Conservation (phyloP, 2,329 filamentous ascomycete genomes). For the Penicillium sp. region DNA sequence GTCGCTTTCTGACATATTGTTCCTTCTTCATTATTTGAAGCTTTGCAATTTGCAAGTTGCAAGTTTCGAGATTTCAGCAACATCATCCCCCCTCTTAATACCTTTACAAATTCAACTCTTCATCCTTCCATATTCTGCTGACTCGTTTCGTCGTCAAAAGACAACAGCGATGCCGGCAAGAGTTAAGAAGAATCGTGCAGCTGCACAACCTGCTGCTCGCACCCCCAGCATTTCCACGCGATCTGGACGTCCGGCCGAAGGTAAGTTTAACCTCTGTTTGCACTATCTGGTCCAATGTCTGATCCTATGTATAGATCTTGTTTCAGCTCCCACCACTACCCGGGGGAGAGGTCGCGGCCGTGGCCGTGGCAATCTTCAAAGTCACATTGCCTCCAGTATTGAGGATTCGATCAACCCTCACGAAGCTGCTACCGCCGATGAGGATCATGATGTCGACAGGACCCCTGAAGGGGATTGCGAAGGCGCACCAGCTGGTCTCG, state of each 20-base stretch:
- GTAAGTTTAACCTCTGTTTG: constrained; percentile 18
- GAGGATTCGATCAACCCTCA: constrained; percentile 7
- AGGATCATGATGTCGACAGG: not conserved
- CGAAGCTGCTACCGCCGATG: not conserved
- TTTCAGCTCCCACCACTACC: constrained; percentile 11
- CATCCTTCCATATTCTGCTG: not conserved
- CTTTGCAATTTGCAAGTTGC: not conserved
- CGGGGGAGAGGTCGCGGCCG: constrained; percentile 17
- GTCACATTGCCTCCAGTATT: constrained; percentile 1
- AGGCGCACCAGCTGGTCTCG: constrained; percentile 1
- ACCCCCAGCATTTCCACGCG: constrained; percentile 20
- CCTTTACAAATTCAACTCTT: not conserved
- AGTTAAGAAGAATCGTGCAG: constrained; percentile 32
- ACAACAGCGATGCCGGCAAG: constrained; percentile 37
- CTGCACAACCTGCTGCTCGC: constrained; percentile 21
- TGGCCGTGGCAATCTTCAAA: constrained; percentile 13
- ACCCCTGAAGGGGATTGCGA: constrained; percentile 9
- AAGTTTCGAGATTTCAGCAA: not conserved
- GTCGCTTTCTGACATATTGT: not conserved
- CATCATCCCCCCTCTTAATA: not conserved
- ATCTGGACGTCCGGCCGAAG: constrained; percentile 20
- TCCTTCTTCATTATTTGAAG: not conserved
- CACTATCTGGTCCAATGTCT: constrained; percentile 7
- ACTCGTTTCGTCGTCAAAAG: constrained; percentile 13
- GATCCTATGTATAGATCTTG: constrained; percentile 17